Conservation (phyloP, 306 rosid species). For the Rosa chinensis region DNA sequence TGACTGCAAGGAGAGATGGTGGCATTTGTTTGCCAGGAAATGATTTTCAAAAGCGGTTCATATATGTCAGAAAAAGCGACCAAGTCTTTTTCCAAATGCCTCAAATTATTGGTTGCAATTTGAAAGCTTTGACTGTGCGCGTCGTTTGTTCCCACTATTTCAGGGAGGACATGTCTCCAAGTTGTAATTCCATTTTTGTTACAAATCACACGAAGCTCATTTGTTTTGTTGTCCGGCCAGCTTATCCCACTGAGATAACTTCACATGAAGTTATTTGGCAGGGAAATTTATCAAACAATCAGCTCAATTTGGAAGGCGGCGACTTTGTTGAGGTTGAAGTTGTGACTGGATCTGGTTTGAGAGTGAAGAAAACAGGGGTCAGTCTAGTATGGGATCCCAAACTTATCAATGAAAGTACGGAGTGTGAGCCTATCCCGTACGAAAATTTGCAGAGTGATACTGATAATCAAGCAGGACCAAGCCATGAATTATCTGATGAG, state of each 20-base stretch:
- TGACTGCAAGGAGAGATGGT: background rate
- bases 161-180: background rate
- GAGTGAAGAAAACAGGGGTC: too few relatives aligned
- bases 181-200: conserved; percentile 1
- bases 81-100: conserved; percentile 16
- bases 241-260: too few relatives aligned
- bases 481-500: too few relatives aligned
- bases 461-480: too few relatives aligned
- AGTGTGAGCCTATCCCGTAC: too few relatives aligned
- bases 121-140: conserved; percentile 12
- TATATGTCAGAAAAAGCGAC: background rate
- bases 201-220: conserved; percentile 11
- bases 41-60: conserved; percentile 22
- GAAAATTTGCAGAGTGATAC: too few relatives aligned
- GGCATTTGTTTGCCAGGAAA: conserved; percentile 11
- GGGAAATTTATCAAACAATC: background rate
- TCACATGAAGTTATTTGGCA: background rate
- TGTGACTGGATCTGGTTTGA: background rate
- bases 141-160: conserved; percentile 9
- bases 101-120: background rate
- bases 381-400: background rate
- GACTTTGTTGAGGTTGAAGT: background rate
- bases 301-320: background rate
- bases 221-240: too few relatives aligned
- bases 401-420: too few relatives aligned